A percentile compares a stretch with the other conserved stretches of the same genome.
Conservation (phyloP, 2,329 filamentous ascomycete genomes). For the Dactylellina cionopaga region DNA sequence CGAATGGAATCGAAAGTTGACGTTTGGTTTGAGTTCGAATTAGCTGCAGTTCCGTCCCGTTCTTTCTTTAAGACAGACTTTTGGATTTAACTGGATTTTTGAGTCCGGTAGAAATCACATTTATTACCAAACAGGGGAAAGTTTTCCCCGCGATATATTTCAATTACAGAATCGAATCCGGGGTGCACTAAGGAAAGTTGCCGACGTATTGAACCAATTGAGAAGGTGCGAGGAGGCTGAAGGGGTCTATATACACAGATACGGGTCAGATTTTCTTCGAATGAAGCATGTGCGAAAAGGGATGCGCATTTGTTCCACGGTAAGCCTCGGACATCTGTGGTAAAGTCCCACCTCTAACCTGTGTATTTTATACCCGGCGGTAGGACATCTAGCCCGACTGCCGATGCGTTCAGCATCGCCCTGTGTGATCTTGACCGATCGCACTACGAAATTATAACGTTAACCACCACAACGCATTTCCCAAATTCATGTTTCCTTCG, state of each 20-base stretch:
- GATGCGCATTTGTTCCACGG: conserved; percentile 21
- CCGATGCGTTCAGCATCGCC: neutral
- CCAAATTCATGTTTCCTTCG: no score
- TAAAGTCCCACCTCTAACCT: neutral
- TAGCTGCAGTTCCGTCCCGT: no score
- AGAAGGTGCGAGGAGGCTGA: conserved; percentile 21
- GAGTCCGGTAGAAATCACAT: no score
- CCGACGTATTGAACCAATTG: neutral
- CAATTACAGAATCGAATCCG: no score
- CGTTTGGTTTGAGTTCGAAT: neutral
- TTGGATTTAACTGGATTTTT: no score
- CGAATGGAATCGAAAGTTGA: neutral
- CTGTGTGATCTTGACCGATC: neutral
- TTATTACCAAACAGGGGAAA: no score
- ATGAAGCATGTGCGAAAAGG: conserved; percentile 13
- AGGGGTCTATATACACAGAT: neutral
- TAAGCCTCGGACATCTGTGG: neutral
- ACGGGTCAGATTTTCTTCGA: no score
- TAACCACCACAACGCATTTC: conserved; percentile 5
- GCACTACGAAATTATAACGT: conserved; percentile 8
- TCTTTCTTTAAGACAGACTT: no score
- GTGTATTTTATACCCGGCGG: neutral
- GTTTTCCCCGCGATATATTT: no score
- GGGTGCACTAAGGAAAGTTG: no score
- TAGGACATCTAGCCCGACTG: neutral